Evolutionary conservation across 2,329 filamentous ascomycete species (phyloP).

Genomic region (Curvularia lunata): DNA sequence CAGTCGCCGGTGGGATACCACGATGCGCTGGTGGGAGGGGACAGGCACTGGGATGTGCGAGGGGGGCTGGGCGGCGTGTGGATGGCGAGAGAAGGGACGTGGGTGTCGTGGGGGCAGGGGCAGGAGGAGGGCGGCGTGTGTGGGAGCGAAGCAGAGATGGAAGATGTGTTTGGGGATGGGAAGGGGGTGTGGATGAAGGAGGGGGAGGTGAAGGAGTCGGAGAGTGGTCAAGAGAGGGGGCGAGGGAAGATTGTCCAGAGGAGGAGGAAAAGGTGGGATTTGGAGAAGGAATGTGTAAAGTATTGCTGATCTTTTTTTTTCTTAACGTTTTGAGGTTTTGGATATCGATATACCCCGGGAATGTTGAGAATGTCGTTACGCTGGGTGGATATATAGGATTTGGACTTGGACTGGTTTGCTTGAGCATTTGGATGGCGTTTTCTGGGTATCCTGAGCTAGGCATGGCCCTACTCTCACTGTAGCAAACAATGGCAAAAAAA

Average conservation of each 20-base stretch:
- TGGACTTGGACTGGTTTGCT: no score
- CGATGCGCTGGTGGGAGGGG: constrained; percentile 54
- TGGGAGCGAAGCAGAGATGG: constrained; percentile 45
- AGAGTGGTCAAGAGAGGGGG: not conserved
- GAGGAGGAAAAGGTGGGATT: constrained; percentile 5
- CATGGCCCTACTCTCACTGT: no score
- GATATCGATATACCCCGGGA: not conserved
- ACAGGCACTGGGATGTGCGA: constrained; percentile 57
- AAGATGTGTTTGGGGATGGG: constrained; percentile 57
- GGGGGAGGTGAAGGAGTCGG: no score
- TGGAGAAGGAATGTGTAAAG: constrained; percentile 1
- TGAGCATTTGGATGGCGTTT: no score
- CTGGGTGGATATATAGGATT: no score
- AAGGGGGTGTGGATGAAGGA: constrained; percentile 51
- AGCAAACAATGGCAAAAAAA: no score
- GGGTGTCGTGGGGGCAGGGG: constrained; percentile 53
- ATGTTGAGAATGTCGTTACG: no score
- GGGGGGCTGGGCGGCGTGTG: constrained; percentile 62
- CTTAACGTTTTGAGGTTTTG: not conserved
- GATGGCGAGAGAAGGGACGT: constrained; percentile 56
- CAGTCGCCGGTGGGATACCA: constrained; percentile 53
- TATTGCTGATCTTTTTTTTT: not conserved
- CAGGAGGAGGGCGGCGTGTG: constrained; percentile 51
- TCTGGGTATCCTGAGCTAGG: no score
- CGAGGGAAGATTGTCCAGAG: not conserved